These are phyloP conservation scores for Rhamnella rubrinervis DNA, from an alignment of 331 rosid species.

Conservation along the genomic window DNA sequence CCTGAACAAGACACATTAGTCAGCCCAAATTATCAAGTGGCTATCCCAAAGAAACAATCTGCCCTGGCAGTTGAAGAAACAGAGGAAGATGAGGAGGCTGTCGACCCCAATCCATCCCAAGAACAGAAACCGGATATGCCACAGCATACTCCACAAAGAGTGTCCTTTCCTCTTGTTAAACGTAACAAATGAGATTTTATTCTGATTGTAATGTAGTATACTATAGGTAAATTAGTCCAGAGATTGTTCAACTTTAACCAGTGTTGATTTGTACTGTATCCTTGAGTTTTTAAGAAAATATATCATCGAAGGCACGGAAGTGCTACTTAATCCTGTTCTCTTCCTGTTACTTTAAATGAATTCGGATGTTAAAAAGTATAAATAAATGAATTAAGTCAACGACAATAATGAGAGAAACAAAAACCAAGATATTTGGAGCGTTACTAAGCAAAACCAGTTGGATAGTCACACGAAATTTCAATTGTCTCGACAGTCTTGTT, in stretches of 20 bases:
- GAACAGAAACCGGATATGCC: constrained; percentile 55
- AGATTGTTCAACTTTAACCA: neutral
- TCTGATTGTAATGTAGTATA: neutral
- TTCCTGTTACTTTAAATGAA: too few relatives aligned
- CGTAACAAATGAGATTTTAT: constrained; percentile 36
- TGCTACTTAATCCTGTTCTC: too few relatives aligned
- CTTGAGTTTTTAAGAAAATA: too few relatives aligned
- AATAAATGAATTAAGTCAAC: too few relatives aligned
- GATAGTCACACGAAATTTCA: too few relatives aligned
- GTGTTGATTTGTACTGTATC: too few relatives aligned
- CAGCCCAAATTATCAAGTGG: constrained; percentile 80
- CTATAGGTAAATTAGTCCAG: neutral
- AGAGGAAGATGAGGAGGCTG: constrained; percentile 64
- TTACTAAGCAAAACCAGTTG: too few relatives aligned
- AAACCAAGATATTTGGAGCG: too few relatives aligned
- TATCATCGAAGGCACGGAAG: too few relatives aligned
- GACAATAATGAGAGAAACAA: too few relatives aligned
- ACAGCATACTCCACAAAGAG: constrained; percentile 56
- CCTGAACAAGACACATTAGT: constrained; percentile 80
- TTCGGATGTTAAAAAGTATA: too few relatives aligned
- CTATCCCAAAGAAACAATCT: constrained; percentile 64
- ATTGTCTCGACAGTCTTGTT: too few relatives aligned
- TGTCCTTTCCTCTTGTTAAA: constrained; percentile 54
- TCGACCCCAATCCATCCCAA: constrained; percentile 49
- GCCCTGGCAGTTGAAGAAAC: constrained; percentile 64